A percentile compares a stretch with the other conserved stretches of the same genome.
Conservation (phyloP, 1,284 basidiomycete species). For the Irpex lacteus region DNA sequence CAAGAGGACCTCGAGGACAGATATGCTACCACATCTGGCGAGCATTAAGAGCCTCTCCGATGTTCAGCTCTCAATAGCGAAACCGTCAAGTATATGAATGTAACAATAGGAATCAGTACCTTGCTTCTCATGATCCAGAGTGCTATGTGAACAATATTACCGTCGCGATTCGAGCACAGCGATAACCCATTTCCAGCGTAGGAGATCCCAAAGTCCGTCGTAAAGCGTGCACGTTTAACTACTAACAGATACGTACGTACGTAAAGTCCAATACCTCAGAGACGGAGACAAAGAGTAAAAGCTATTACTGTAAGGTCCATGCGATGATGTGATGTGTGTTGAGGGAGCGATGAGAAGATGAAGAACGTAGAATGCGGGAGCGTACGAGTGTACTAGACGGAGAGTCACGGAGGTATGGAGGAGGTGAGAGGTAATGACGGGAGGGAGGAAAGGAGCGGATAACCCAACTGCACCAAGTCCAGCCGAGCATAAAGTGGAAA, state of each 20-base stretch:
- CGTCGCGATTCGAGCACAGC: no score
- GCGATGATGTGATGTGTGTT: constrained; percentile 2
- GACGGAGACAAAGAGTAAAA: not conserved
- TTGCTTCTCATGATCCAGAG: no score
- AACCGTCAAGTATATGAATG: no score
- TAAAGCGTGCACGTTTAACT: not conserved
- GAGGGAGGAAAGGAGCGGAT: not conserved
- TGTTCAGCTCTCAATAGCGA: no score
- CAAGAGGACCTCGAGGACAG: constrained; percentile 49
- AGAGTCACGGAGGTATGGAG: not conserved
- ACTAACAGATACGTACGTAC: not conserved
- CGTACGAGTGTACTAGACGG: not conserved
- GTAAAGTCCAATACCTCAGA: not conserved
- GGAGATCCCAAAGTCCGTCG: not conserved
- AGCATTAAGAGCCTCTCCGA: constrained; percentile 31
- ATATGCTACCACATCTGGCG: constrained; percentile 45
- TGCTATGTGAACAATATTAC: no score
- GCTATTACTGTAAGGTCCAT: constrained; percentile 7
- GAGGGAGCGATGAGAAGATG: constrained; percentile 2
- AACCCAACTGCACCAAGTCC: not conserved
- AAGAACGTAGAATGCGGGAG: not conserved
- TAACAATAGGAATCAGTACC: no score
- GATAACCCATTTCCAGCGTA: not conserved
- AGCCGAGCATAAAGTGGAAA: not conserved
- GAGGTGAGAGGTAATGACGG: not conserved